Percentiles rank a stretch among this genome's conserved stretches.
These are phyloP conservation scores for Baudoinia panamericana DNA, from an alignment of 495 filamentous ascomycete species.

Conservation along the genomic window DNA sequence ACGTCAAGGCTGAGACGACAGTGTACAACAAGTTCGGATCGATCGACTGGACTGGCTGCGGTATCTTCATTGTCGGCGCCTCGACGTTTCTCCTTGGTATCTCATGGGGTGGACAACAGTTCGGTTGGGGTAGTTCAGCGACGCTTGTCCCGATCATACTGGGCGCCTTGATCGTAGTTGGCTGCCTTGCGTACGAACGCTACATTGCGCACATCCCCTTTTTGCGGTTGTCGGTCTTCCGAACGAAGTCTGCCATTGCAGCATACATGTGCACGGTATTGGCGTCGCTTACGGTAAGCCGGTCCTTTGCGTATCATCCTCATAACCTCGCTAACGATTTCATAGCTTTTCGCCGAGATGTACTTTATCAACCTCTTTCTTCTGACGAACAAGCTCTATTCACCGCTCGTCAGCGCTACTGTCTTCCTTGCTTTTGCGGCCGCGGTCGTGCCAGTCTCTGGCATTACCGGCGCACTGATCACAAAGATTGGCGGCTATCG, in stretches of 20 bases:
- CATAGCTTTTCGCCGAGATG: slow-evolving; percentile 28
- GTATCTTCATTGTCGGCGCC: slow-evolving; percentile 39
- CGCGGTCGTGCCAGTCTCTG: slow-evolving; percentile 30
- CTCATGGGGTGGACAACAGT: slow-evolving; percentile 43
- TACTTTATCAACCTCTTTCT: slow-evolving; percentile 22
- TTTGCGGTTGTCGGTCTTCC: slow-evolving; percentile 30
- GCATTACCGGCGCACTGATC: slow-evolving; percentile 39
- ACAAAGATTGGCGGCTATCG: slow-evolving; percentile 34
- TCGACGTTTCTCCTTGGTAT: slow-evolving; percentile 40
- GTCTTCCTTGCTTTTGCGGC: slow-evolving; percentile 31
- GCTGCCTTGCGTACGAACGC: slow-evolving; percentile 38
- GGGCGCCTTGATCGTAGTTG: slow-evolving; percentile 34
- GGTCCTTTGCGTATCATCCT: not conserved
- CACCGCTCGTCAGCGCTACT: slow-evolving; percentile 9
- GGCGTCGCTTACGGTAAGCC: slow-evolving; percentile 15
- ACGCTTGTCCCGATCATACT: slow-evolving; percentile 46
- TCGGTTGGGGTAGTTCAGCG: slow-evolving; percentile 39
- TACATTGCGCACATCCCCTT: slow-evolving; percentile 33
- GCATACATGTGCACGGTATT: slow-evolving; percentile 16
- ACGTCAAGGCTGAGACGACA: slow-evolving; percentile 7
- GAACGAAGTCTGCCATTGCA: slow-evolving; percentile 8
- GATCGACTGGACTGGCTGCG: slow-evolving; percentile 49
- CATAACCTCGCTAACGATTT: not conserved
- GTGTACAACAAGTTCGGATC: slow-evolving; percentile 34
- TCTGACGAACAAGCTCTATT: slow-evolving; percentile 1